Evolutionary conservation across 78 protist species (phyloP), one percentile per base, ranked within the genome.

Genomic region (Trichosphaerium sp.): DNA sequence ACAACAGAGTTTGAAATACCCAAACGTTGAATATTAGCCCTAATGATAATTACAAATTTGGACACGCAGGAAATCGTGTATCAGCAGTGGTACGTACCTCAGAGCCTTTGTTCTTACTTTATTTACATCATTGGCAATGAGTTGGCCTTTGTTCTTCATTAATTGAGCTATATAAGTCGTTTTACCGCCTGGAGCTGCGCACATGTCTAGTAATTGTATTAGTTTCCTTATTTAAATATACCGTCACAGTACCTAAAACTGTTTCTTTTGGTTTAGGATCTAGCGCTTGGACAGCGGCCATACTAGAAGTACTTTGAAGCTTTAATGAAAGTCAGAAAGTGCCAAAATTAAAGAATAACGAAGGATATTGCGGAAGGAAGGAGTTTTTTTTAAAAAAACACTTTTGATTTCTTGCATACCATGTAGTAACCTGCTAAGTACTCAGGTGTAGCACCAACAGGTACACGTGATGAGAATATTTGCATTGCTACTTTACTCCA

Each of bases 131-230:
- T 98, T 98, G 40, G 98, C 96, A 12, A 96, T 47, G 12, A 98
- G 21, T 0, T 71, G 11, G 31, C 98, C 98, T 3, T 94, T 87
- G 82, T 95, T 94, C 71, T 89, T 90, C 98, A 97, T 92, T 47
- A 93, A 66, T 15, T 89, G 80, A 0, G 96, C 96, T 29, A 94
- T 75, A 71, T 95, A 82, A 5, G 96, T 73, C 0, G 99, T 92
- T 88, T 97, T 97, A 48, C 99, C 99, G 52, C 99, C 99, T 4
- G 99, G 99, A 6, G 99, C 96, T 0, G 98, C 92, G 2, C 89
- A 65, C 97, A 96, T 88, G 70, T 96, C 99, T 12, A 97, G 87
- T 23, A 92, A 68, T 21, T 74, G 71, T n/a, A n/a, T n/a, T n/a
- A n/a, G n/a, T n/a, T n/a, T n/a, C n/a, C n/a, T n/a, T n/a, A n/a